Percentiles rank a stretch among this genome's conserved stretches.
phyloP scores from a whole-genome alignment of 106 monocot genomes.

The Platanthera zijinensis region DNA sequence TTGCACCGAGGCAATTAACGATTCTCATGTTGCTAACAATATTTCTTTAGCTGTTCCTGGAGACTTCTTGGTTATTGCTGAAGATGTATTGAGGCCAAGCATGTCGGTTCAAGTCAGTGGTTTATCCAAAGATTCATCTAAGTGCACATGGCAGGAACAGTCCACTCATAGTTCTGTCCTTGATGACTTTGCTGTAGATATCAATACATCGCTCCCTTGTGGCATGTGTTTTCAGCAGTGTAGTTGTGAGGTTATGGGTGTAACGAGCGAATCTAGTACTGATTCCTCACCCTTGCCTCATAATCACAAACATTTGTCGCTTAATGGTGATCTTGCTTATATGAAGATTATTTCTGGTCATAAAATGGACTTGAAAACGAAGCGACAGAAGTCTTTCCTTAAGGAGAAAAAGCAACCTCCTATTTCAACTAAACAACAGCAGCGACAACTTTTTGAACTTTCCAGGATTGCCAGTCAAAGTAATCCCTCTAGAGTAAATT shows the following conservation, averaged over 20 bases:
- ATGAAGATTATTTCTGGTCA: conserved; percentile 15
- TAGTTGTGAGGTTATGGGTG: conserved; percentile 16
- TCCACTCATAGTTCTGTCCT: conserved; percentile 16
- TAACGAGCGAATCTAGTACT: conserved; percentile 40
- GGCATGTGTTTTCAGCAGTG: conserved; percentile 15
- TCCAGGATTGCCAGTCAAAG: conserved; percentile 6
- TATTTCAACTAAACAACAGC: conserved; percentile 8
- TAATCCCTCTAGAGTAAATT: conserved; percentile 7
- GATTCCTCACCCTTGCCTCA: conserved; percentile 52
- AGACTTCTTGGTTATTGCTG: conserved; percentile 6
- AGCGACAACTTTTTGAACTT: conserved; percentile 11
- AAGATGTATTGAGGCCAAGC: background rate
- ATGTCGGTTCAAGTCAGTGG: conserved; percentile 1
- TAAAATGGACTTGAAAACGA: conserved; percentile 11
- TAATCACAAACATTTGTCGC: conserved; percentile 20
- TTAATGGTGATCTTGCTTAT: conserved; percentile 14
- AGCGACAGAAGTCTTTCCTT: conserved; percentile 5
- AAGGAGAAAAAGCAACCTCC: conserved; percentile 20
- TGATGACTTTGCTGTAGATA: conserved; percentile 7
- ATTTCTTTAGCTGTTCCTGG: conserved; percentile 4
- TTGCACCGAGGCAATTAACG: background rate
- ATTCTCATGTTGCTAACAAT: conserved; percentile 9
- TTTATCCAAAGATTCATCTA: conserved; percentile 10
- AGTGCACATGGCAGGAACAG: conserved; percentile 8
- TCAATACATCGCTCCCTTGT: conserved; percentile 17